Percentiles rank a stretch among this genome's conserved stretches.
Evolutionary conservation across 2,329 filamentous ascomycete species (phyloP).

Genomic region (Pyricularia pennisetigena): DNA sequence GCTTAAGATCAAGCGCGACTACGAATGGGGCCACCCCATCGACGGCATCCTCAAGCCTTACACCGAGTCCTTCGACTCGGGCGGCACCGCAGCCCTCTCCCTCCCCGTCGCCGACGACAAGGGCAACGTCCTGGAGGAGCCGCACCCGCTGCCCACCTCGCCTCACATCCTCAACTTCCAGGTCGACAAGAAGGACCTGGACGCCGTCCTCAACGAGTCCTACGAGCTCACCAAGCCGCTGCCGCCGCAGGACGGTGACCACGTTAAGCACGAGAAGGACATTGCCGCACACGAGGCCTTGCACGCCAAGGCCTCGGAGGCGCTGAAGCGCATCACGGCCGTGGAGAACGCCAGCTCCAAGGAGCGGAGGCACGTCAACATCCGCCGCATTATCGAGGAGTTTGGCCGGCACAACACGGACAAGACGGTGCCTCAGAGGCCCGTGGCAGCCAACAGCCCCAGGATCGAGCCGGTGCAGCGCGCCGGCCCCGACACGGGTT

Average conservation of each 20-base stretch:
- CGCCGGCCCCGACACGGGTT: constrained; percentile 86
- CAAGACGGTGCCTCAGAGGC: constrained; percentile 51
- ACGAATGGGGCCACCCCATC: constrained; percentile 65
- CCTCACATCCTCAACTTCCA: constrained; percentile 63
- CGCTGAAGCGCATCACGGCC: constrained; percentile 68
- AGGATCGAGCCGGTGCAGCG: constrained; percentile 37
- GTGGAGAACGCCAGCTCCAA: constrained; percentile 69
- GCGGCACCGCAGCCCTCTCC: constrained; percentile 34
- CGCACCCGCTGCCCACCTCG: constrained; percentile 34
- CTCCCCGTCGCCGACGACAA: constrained; percentile 23
- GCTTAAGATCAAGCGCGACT: constrained; percentile 54
- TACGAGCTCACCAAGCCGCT: constrained; percentile 56
- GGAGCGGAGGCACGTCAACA: constrained; percentile 73
- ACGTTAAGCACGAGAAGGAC: constrained; percentile 16
- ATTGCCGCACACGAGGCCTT: constrained; percentile 35
- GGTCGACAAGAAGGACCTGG: constrained; percentile 57
- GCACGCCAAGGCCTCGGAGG: constrained; percentile 63
- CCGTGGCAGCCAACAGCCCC: constrained; percentile 32
- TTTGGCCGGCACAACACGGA: constrained; percentile 94
- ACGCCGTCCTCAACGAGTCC: constrained; percentile 56
- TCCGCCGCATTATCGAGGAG: constrained; percentile 71
- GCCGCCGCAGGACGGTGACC: constrained; percentile 24
- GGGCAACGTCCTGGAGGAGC: constrained; percentile 29
- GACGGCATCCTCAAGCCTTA: constrained; percentile 74
- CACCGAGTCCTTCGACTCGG: constrained; percentile 68